A percentile compares a stretch with the other conserved stretches of the same genome.
These are phyloP conservation scores for Lecanicillium sp. DNA, from an alignment of 2,329 filamentous ascomycete species.

Conservation along the genomic window DNA sequence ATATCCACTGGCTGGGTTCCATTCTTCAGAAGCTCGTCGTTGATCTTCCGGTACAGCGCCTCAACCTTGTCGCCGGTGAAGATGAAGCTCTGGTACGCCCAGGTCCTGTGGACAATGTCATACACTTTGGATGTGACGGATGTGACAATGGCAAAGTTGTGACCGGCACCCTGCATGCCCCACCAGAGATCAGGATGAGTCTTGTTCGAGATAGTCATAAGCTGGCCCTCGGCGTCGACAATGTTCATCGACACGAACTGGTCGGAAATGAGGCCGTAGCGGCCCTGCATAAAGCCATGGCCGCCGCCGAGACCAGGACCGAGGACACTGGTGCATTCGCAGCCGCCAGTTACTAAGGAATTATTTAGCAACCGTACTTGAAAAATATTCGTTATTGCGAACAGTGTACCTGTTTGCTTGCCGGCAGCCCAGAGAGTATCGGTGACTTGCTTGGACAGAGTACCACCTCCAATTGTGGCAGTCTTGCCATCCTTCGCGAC, in stretches of 20 bases:
- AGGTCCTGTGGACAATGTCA: neutral
- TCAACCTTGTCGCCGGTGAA: neutral
- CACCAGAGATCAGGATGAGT: slow-evolving; percentile 30
- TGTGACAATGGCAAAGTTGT: slow-evolving; percentile 30
- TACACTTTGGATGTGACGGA: slow-evolving; percentile 27
- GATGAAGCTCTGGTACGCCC: neutral
- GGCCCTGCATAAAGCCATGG: slow-evolving; percentile 25
- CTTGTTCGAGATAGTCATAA: slow-evolving; percentile 16
- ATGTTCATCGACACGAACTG: slow-evolving; percentile 28
- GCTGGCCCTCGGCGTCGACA: slow-evolving; percentile 26
- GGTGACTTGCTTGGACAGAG: neutral
- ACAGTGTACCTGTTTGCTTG: neutral
- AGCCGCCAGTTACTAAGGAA: neutral
- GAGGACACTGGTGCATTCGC: slow-evolving; percentile 24
- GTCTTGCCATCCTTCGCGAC: neutral
- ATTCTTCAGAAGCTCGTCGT: neutral
- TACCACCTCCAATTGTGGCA: neutral
- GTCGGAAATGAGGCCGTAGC: slow-evolving; percentile 27
- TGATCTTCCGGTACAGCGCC: neutral
- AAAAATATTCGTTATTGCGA: neutral
- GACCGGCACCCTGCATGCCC: slow-evolving; percentile 29
- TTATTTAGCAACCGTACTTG: too few relatives aligned
- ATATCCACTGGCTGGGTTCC: neutral
- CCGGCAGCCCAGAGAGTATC: neutral
- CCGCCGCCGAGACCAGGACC: slow-evolving; percentile 27